phyloP scores from a whole-genome alignment of 257 asterid species.

The Primulina eburnea region DNA sequence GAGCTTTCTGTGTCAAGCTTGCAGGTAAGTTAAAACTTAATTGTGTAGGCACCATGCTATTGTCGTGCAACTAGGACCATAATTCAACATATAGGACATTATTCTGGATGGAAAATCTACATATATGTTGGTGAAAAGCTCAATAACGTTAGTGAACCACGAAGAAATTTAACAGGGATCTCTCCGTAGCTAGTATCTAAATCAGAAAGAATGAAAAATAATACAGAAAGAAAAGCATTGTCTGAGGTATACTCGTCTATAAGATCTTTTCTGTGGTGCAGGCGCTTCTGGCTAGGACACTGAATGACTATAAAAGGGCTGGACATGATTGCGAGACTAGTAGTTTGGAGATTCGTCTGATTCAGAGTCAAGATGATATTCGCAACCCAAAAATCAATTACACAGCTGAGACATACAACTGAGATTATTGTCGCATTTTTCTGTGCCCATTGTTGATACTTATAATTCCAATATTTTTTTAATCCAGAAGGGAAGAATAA shows the following conservation, averaged over 20 bases:
- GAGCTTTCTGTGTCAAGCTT: slow-evolving; percentile 95
- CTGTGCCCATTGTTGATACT: background rate
- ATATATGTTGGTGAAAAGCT: background rate
- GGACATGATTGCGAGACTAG: slow-evolving; percentile 84
- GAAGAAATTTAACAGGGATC: no score
- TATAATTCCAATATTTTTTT: background rate
- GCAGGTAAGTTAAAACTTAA: slow-evolving; percentile 50
- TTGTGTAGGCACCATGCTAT: slow-evolving; percentile 1
- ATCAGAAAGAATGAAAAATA: background rate
- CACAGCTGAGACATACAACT: slow-evolving; percentile 63
- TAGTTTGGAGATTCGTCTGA: slow-evolving; percentile 89
- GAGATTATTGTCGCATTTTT: slow-evolving; percentile 13
- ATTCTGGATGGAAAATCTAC: background rate
- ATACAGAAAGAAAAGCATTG: no score
- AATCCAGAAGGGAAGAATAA: background rate
- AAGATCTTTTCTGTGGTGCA: slow-evolving; percentile 28
- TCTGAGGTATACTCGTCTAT: background rate
- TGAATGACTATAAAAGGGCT: slow-evolving; percentile 63
- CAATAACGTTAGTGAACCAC: background rate
- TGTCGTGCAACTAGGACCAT: background rate
- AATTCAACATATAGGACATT: background rate
- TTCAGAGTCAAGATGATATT: slow-evolving; percentile 87
- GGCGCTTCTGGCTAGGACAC: slow-evolving; percentile 85
- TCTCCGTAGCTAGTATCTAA: background rate
- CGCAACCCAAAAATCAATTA: slow-evolving; percentile 84